Percentiles rank a stretch among this genome's conserved stretches.
These are phyloP conservation scores for Cardiospermum halicacabum DNA, from an alignment of 345 rosid species.

Conservation along the genomic window DNA sequence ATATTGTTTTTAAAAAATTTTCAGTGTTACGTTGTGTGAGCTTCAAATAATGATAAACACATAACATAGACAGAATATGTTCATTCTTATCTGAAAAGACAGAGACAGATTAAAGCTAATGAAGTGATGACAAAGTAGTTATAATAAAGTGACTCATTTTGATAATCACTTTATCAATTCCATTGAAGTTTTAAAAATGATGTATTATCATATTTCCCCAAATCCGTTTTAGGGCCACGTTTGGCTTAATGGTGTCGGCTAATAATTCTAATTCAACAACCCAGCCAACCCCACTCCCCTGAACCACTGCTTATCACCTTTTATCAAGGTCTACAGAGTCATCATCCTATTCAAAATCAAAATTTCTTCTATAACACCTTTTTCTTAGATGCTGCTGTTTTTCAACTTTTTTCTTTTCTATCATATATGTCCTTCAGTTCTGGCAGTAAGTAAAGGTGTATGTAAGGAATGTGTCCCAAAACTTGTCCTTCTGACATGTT, in stretches of 20 bases:
- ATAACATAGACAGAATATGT: too few species aligned
- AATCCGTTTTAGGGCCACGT: not conserved
- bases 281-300: conserved; percentile 4
- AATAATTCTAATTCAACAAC: conserved; percentile 13
- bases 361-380: not conserved
- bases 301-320: not conserved
- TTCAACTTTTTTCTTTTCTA: not conserved
- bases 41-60: too few species aligned
- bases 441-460: conserved; percentile 1
- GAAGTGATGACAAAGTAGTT: not conserved
- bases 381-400: not conserved
- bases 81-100: too few species aligned
- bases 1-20: too few species aligned
- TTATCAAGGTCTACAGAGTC: not conserved
- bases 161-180: too few species aligned
- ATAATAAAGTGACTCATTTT: not conserved
- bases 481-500: conserved; percentile 7
- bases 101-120: too few species aligned
- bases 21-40: too few species aligned
- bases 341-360: too few species aligned
- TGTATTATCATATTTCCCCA: not conserved
- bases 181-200: too few species aligned
- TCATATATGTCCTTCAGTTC: not conserved
- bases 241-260: conserved; percentile 14
- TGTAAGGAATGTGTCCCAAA: conserved; percentile 9